These are phyloP conservation scores for Acanthamoeba sp. DNA, from an alignment of 208 protist species.

Conservation along the genomic window DNA sequence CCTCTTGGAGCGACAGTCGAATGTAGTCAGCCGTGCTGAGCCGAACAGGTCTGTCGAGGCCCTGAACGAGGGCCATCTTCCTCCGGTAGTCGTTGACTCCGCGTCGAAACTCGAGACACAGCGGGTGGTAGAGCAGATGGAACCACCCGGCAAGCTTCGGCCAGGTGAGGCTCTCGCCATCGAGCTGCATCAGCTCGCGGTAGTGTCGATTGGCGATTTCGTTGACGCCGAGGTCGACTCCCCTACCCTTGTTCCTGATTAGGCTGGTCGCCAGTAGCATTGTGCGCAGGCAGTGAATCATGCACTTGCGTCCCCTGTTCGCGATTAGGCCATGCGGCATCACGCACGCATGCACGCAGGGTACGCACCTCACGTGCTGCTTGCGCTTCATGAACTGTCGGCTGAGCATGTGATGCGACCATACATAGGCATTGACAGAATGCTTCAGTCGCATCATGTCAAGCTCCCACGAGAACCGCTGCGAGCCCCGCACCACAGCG, in stretches of 20 bases:
- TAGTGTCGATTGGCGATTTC: not conserved
- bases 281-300: slow-evolving; percentile 23
- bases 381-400: slow-evolving; percentile 20
- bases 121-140: slow-evolving; percentile 1
- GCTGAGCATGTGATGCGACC: slow-evolving; percentile 33
- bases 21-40: not conserved
- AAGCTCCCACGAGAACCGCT: slow-evolving; percentile 18
- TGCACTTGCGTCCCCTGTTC: slow-evolving; percentile 6
- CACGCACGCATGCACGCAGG: not conserved
- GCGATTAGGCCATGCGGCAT: not conserved
- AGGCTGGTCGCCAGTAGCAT: slow-evolving; percentile 4
- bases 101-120: not conserved
- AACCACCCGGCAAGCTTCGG: not conserved
- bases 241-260: not conserved
- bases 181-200: slow-evolving; percentile 12
- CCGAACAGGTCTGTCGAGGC: not conserved
- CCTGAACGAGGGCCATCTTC: not conserved
- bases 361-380: not conserved
- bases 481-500: not conserved
- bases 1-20: not conserved
- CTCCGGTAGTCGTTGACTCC: not conserved
- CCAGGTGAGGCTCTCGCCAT: slow-evolving; percentile 7
- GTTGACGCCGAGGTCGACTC: not conserved
- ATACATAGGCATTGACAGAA: not conserved
- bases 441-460: slow-evolving; percentile 27